These are phyloP conservation scores for Ceratocystis papillata DNA, from an alignment of 2,329 filamentous ascomycete species.

Conservation along the genomic window DNA sequence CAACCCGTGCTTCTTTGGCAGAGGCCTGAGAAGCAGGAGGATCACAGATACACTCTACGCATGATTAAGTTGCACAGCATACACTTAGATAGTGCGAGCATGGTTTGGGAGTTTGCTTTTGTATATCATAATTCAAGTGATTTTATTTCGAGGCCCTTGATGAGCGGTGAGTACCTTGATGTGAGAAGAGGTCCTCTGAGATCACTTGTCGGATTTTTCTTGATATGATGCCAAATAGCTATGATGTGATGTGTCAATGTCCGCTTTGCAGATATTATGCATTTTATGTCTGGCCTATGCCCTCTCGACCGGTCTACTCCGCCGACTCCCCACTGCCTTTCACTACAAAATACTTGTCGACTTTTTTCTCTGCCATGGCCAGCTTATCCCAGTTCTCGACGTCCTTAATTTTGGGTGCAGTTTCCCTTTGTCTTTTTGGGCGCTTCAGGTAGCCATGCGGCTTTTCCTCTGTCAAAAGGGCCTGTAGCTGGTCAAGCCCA, in stretches of 20 bases:
- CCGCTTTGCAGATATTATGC: too few relatives aligned
- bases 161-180: background rate
- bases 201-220: too few relatives aligned
- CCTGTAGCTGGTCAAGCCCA: conserved; percentile 45
- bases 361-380: conserved; percentile 51
- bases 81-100: background rate
- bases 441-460: conserved; percentile 45
- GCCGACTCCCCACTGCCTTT: conserved; percentile 43
- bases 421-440: conserved; percentile 27
- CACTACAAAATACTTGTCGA: conserved; percentile 68
- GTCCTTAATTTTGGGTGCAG: conserved; percentile 23
- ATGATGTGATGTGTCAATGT: too few relatives aligned
- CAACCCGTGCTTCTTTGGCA: background rate
- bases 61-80: background rate
- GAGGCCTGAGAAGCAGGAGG: background rate
- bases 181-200: too few relatives aligned
- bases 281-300: background rate
- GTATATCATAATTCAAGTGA: background rate
- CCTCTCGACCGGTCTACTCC: conserved; percentile 23
- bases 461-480: conserved; percentile 50
- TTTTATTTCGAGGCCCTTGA: background rate
- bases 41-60: conserved; percentile 15
- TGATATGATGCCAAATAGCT: too few relatives aligned
- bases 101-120: conserved; percentile 12
- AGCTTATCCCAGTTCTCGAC: conserved; percentile 61